A percentile compares a stretch with the other conserved stretches of the same genome.
phyloP scores from a whole-genome alignment of 1,139 yeast genomes.

The Magnusiomyces ingens region DNA sequence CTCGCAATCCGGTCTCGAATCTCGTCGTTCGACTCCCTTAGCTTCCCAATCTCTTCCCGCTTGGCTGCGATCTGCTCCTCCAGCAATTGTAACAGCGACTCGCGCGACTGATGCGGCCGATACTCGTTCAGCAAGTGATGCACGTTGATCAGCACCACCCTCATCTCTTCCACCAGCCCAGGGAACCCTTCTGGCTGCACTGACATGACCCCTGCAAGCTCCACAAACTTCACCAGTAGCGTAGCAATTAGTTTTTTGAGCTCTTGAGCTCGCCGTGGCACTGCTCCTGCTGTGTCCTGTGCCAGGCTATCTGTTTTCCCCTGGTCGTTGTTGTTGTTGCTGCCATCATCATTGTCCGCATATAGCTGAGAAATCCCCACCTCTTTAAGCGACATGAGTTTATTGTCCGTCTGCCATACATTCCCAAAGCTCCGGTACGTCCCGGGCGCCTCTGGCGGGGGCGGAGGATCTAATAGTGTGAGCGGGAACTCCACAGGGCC shows the following conservation, averaged over 20 bases:
- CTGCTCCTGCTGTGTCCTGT: not conserved
- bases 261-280: conserved; percentile 40
- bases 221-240: conserved; percentile 62
- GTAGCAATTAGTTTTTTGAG: conserved; percentile 65
- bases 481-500: conserved; percentile 30
- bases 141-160: conserved; percentile 70
- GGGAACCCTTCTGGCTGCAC: conserved; percentile 62
- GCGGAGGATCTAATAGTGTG: conserved; percentile 58
- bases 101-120: conserved; percentile 84
- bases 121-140: conserved; percentile 80
- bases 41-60: conserved; percentile 22
- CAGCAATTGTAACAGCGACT: conserved; percentile 64
- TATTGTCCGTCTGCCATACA: conserved; percentile 70
- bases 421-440: conserved; percentile 77
- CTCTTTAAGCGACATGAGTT: conserved; percentile 57
- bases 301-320: conserved; percentile 6
- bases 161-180: conserved; percentile 59
- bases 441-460: conserved; percentile 43
- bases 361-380: conserved; percentile 67
- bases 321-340: conserved; percentile 25
- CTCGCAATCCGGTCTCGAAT: conserved; percentile 22
- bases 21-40: conserved; percentile 23
- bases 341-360: conserved; percentile 18
- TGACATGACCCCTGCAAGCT: conserved; percentile 65
- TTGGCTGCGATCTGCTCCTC: conserved; percentile 39